These are phyloP conservation scores for Neurospora sp. DNA, from an alignment of 495 filamentous ascomycete species.

Conservation along the genomic window DNA sequence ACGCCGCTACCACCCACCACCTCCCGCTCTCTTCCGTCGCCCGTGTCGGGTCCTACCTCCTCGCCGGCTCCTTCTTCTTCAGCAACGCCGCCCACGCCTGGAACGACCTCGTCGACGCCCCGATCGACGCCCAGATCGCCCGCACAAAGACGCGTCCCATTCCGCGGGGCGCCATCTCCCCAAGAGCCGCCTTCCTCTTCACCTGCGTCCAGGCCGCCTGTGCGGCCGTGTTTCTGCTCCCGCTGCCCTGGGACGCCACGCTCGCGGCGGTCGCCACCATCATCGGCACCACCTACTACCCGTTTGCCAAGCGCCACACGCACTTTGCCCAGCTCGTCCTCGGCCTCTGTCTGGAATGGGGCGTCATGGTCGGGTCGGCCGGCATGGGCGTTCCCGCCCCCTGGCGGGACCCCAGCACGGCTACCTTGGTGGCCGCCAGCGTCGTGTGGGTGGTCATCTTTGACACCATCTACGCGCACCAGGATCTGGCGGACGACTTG, in stretches of 20 bases:
- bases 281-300: slow-evolving; percentile 26
- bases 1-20: slow-evolving; percentile 21
- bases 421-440: slow-evolving; percentile 15
- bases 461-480: slow-evolving; percentile 36
- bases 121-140: slow-evolving; percentile 23
- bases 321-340: slow-evolving; percentile 31
- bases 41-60: slow-evolving; percentile 5
- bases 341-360: slow-evolving; percentile 27
- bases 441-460: slow-evolving; percentile 28
- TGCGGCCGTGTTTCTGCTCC: slow-evolving; percentile 14
- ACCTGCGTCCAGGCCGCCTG: slow-evolving; percentile 16
- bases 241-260: neutral
- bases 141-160: slow-evolving; percentile 30
- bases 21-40: slow-evolving; percentile 8
- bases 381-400: neutral
- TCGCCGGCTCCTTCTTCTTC: slow-evolving; percentile 32
- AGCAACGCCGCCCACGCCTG: slow-evolving; percentile 30
- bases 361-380: slow-evolving; percentile 19
- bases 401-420: slow-evolving; percentile 10
- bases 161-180: slow-evolving; percentile 27
- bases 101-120: slow-evolving; percentile 35
- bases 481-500: slow-evolving; percentile 28
- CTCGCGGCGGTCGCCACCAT: slow-evolving; percentile 20
- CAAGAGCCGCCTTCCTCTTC: slow-evolving; percentile 22
- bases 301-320: slow-evolving; percentile 32